Base-by-base conservation (phyloP, 371 early-diverging fungal species). In the Mucor velutinosus region DNA sequence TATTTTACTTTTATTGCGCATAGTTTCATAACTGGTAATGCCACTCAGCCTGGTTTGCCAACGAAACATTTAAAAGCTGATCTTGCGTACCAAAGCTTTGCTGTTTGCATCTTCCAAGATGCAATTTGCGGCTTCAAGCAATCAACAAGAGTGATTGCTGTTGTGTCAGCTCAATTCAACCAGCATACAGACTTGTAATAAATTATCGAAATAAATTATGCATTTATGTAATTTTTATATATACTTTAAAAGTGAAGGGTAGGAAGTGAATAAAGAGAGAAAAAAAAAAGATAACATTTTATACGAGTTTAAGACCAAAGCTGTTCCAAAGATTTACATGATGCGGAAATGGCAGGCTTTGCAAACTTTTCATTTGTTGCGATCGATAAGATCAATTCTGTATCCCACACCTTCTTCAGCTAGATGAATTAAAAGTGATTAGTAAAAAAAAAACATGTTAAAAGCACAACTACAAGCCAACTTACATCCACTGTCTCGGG, bases 401-500 rank as follows among this genome's bases (percentile, higher is more conserved):
- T 45, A 58, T 70, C 70, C 76, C 76, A 75, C 55, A 70, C 58
- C 60, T 66, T 64, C 27, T 66, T 58, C 64, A 75, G 47, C 65
- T 72, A 64, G 53, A 65, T 39, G 10, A 55, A 61, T 29, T n/a
- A 41, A 33, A 66, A 5, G 51, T 10, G 0, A 23, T 33, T 30
- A 62, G 8, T 47, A n/a, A 21, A 29, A 47, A n/a, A 21, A 29
- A 47, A 27, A 37, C 15, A 66, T 45, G 29, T 3, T 12, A 51
- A 4, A 60, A 15, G n/a, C 55, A 3, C 14, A 55, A n/a, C 1
- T n/a, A 30, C 29, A 32, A n/a, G 0, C 3, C 7, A 47, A 70
- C 67, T 65, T 74, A 76, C 77, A 69, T 74, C 72, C 41, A 51
- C 66, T 63, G 73, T 64, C 51, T 68, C 58, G 23, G 63, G 63